Percentiles rank a stretch among this genome's conserved stretches.
Evolutionary conservation across 1,139 yeast genomes (phyloP).

Genomic region (Zygoascus sp.): DNA sequence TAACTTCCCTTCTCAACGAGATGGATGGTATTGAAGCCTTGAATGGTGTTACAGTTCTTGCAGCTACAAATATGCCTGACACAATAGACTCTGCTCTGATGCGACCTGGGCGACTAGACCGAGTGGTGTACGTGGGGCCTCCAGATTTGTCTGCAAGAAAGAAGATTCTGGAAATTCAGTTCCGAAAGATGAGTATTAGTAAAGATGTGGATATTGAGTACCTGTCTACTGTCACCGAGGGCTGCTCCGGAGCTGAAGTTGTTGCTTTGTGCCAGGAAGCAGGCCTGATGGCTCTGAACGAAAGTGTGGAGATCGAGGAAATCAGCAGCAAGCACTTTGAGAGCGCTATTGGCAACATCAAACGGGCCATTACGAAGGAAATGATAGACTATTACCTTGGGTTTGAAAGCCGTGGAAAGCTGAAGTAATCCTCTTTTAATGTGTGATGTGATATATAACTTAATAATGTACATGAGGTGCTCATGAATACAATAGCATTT

Average conservation of each 20-base stretch:
- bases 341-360: conserved; percentile 59
- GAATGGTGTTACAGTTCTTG: conserved; percentile 87
- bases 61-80: conserved; percentile 93
- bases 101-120: conserved; percentile 90
- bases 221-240: conserved; percentile 65
- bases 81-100: conserved; percentile 86
- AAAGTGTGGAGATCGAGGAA: conserved; percentile 48
- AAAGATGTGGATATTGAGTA: conserved; percentile 44
- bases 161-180: conserved; percentile 67
- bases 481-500: too few species aligned
- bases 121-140: conserved; percentile 88
- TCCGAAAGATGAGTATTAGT: conserved; percentile 48
- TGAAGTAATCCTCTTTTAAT: background rate
- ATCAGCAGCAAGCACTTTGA: conserved; percentile 67
- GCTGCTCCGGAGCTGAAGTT: conserved; percentile 96
- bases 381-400: conserved; percentile 72
- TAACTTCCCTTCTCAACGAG: conserved; percentile 85
- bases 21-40: conserved; percentile 95
- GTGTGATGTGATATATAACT: background rate
- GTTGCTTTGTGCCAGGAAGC: conserved; percentile 92
- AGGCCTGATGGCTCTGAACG: conserved; percentile 88
- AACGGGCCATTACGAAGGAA: conserved; percentile 75
- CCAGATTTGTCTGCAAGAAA: conserved; percentile 77
- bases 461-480: background rate
- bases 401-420: conserved; percentile 44